These are phyloP conservation scores for Grosmannia huntii DNA, from an alignment of 2,329 filamentous ascomycete species.

Conservation along the genomic window DNA sequence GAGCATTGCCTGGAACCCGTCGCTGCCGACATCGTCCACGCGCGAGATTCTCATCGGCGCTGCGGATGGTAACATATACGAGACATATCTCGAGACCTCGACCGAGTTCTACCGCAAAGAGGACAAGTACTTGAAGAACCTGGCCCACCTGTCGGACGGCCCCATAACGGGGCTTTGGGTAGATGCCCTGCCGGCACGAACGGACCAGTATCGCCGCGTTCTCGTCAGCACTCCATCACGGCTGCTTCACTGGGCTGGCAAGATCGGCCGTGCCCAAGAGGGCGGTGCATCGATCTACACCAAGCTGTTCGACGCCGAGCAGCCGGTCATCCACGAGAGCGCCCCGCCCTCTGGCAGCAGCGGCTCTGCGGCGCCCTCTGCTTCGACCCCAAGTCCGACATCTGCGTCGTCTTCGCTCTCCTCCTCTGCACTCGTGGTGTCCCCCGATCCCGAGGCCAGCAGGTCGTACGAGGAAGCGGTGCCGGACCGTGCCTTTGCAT, in stretches of 20 bases:
- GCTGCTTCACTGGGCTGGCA: constrained; percentile 71
- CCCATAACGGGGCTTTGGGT: constrained; percentile 78
- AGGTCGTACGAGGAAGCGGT: constrained; percentile 40
- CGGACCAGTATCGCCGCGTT: constrained; percentile 58
- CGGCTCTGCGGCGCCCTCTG: background rate
- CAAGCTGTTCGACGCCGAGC: constrained; percentile 77
- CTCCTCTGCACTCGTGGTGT: constrained; percentile 57
- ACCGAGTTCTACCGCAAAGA: constrained; percentile 93
- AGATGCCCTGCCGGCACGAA: constrained; percentile 52
- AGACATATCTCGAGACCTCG: constrained; percentile 86
- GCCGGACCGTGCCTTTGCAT: constrained; percentile 69
- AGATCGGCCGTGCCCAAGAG: constrained; percentile 55
- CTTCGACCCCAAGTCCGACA: constrained; percentile 11
- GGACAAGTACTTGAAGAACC: constrained; percentile 76
- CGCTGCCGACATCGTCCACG: constrained; percentile 82
- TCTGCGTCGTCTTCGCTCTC: constrained; percentile 23
- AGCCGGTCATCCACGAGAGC: constrained; percentile 63
- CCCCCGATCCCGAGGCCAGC: constrained; percentile 52
- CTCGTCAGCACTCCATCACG: constrained; percentile 67
- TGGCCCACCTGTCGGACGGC: constrained; percentile 73
- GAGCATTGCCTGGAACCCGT: constrained; percentile 88
- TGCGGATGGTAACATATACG: constrained; percentile 89
- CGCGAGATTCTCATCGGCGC: constrained; percentile 86
- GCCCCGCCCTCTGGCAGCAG: constrained; percentile 29
- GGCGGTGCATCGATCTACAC: constrained; percentile 77